Percentiles rank a stretch among this genome's conserved stretches.
Conservation (phyloP, 768 basidiomycete species). For the Chlorophyllum brunneum region DNA sequence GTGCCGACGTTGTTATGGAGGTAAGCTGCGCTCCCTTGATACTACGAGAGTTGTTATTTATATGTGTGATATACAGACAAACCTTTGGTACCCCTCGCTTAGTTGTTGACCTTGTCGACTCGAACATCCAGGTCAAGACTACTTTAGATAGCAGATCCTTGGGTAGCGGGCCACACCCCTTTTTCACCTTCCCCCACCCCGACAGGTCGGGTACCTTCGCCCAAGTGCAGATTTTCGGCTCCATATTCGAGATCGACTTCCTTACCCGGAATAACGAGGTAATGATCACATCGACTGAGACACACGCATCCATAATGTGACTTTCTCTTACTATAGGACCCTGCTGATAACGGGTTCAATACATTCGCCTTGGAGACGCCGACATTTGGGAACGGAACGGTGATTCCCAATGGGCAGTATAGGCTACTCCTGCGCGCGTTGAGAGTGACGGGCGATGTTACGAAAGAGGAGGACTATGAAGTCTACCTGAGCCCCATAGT, state of each 20-base stretch:
- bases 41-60: neutral
- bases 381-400: slow-evolving; percentile 41
- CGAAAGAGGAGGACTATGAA: slow-evolving; percentile 41
- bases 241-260: slow-evolving; percentile 43
- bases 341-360: slow-evolving; percentile 26
- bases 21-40: slow-evolving; percentile 16
- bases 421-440: slow-evolving; percentile 36
- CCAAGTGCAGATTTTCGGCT: slow-evolving; percentile 39
- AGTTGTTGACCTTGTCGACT: slow-evolving; percentile 44
- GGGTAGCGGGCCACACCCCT: slow-evolving; percentile 16
- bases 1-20: slow-evolving; percentile 36
- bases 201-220: slow-evolving; percentile 35
- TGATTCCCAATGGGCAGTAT: slow-evolving; percentile 39
- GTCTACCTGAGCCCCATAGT: slow-evolving; percentile 42
- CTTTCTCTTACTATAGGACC: slow-evolving; percentile 15
- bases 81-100: slow-evolving; percentile 48
- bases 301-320: neutral
- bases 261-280: slow-evolving; percentile 44
- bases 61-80: slow-evolving; percentile 4
- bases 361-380: slow-evolving; percentile 25
- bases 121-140: slow-evolving; percentile 35
- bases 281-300: slow-evolving; percentile 3
- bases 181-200: slow-evolving; percentile 37
- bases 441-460: slow-evolving; percentile 38
- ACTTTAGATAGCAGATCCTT: slow-evolving; percentile 31